Evolutionary conservation across 805 yeast genomes (phyloP).

Genomic region (Teunomyces cretensis): DNA sequence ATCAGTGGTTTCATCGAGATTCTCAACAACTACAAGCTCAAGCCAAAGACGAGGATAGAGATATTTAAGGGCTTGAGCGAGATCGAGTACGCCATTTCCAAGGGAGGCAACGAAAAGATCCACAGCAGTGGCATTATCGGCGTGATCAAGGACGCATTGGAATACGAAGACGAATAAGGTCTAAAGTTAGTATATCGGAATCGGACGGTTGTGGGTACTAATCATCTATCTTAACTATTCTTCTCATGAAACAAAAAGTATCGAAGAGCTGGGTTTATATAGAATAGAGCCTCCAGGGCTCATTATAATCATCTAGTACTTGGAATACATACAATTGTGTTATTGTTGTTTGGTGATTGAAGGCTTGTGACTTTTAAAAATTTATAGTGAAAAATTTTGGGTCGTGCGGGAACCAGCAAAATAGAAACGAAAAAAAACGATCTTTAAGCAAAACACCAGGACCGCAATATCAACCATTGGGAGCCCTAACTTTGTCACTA

Average conservation of each 20-base stretch:
- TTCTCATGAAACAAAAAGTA: slow-evolving; percentile 24
- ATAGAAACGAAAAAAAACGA: too few species aligned
- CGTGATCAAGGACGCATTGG: slow-evolving; percentile 69
- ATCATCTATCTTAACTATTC: slow-evolving; percentile 20
- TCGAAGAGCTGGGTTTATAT: slow-evolving; percentile 28
- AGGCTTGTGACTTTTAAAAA: not conserved
- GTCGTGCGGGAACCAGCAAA: not conserved
- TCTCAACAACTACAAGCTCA: slow-evolving; percentile 66
- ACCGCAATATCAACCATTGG: not conserved
- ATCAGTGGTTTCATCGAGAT: slow-evolving; percentile 73
- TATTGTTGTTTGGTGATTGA: not conserved
- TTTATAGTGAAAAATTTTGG: slow-evolving; percentile 1
- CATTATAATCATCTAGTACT: slow-evolving; percentile 19
- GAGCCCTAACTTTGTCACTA: too few species aligned
- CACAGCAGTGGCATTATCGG: slow-evolving; percentile 91
- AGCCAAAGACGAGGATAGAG: slow-evolving; percentile 57
- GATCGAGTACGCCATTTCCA: slow-evolving; percentile 85
- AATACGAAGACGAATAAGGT: slow-evolving; percentile 18
- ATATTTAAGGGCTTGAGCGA: slow-evolving; percentile 76
- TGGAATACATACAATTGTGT: not conserved
- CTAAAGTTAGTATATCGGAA: not conserved
- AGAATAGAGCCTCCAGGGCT: slow-evolving; percentile 22
- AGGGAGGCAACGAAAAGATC: slow-evolving; percentile 89
- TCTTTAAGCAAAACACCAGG: too few species aligned
- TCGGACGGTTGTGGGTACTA: not conserved